Evolutionary conservation across 257 asterid species (phyloP), one percentile per base, ranked within the genome.

Genomic region (Plectranthus barbatus): DNA sequence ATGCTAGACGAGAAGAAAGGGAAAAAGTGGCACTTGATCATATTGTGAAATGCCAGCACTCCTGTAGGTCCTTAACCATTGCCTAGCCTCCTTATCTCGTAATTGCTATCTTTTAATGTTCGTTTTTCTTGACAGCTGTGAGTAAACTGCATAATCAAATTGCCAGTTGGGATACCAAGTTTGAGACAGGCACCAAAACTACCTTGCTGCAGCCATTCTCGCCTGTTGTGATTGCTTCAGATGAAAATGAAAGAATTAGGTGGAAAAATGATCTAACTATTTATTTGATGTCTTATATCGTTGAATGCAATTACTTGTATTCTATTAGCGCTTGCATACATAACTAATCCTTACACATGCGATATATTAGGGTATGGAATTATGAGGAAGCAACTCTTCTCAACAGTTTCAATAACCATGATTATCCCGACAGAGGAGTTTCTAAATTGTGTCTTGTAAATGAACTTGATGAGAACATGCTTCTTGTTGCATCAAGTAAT

Each of bases 401-500:
- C 15, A 90, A 93, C 79, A 85, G 87, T 78, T 93, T 90, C 56
- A 84, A 80, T 66, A 93, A 93, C 83, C 96, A 93, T 77, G 84
- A 78, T 72, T 87, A 77, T 80, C 95, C 92, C 48, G 97, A 87
- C 53, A 84, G 81, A 79, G 97, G 97, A 71, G 77, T 90, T 71
- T 87, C 99, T 45, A 93, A 93, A 81, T 83, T 93, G 19, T 93
- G 96, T 70, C 95, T 93, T 61, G 76, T 93, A 60, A 90, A 93
- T 72, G 97, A 93, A 79, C 83, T 90, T 60, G 93, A 87, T 19
- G 99, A 90, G 68, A 82, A 90, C 74, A 65, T 93, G 88, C 97
- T 93, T 75, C 97, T 93, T 60, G 93, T 90, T 75, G 99, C 99
- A 62, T 93, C 99, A 84, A 87, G 99, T 90, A 90, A 76, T 58